Evolutionary conservation across 305 asterid species (phyloP).

Genomic region (Coffea humblotiana): DNA sequence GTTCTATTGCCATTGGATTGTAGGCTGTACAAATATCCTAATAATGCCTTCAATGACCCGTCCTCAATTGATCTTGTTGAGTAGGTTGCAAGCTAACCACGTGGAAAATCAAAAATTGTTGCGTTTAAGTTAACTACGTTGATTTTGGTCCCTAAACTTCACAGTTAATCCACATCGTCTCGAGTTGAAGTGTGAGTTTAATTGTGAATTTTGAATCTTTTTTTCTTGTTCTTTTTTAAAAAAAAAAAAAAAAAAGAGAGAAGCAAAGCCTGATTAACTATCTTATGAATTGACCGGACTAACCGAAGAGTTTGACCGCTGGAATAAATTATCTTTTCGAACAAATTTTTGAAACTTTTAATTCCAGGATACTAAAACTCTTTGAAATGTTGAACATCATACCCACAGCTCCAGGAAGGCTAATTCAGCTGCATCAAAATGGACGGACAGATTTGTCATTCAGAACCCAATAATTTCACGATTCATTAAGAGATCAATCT

Average conservation of each 20-base stretch:
- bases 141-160: no score
- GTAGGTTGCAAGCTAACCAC: slow-evolving; percentile 37
- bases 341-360: no score
- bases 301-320: not conserved
- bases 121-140: not conserved
- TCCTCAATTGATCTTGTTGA: slow-evolving; percentile 33
- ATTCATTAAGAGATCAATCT: no score
- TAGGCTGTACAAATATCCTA: slow-evolving; percentile 2
- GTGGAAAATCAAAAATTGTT: not conserved
- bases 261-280: not conserved
- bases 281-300: not conserved
- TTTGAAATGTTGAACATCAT: no score
- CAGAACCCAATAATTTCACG: not conserved
- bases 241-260: no score
- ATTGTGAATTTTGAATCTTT: not conserved
- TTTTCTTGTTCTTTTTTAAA: no score
- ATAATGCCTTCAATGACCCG: slow-evolving; percentile 22
- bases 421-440: not conserved
- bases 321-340: not conserved
- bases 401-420: not conserved
- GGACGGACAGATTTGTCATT: not conserved
- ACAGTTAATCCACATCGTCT: no score
- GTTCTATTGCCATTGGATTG: slow-evolving; percentile 1
- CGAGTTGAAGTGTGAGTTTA: not conserved
- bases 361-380: no score